phyloP scores from a whole-genome alignment of 495 filamentous ascomycete species.

The Penicillium angulare region DNA sequence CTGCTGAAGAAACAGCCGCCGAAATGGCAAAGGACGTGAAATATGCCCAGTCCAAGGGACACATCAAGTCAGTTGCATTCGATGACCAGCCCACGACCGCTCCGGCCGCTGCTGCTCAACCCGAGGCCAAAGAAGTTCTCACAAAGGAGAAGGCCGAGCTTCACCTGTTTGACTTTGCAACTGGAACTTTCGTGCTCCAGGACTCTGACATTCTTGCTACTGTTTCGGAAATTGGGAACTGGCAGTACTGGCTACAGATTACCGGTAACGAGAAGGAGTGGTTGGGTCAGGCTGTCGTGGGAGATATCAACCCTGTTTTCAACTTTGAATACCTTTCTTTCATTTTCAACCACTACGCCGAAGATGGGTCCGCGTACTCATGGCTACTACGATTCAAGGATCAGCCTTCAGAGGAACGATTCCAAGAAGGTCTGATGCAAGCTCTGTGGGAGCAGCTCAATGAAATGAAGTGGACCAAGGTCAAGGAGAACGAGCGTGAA shows the following conservation, averaged over 20 bases:
- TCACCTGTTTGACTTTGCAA: slow-evolving; percentile 88
- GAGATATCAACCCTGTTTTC: slow-evolving; percentile 96
- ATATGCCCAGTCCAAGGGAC: slow-evolving; percentile 42
- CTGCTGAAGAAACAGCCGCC: slow-evolving; percentile 35
- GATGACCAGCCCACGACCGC: slow-evolving; percentile 33
- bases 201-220: slow-evolving; percentile 70
- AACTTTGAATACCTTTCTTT: slow-evolving; percentile 98
- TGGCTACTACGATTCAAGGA: slow-evolving; percentile 95
- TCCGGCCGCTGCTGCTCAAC: slow-evolving; percentile 61
- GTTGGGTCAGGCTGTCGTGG: slow-evolving; percentile 80
- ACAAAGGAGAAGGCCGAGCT: slow-evolving; percentile 76
- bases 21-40: slow-evolving; percentile 48
- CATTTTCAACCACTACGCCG: slow-evolving; percentile 94
- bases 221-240: slow-evolving; percentile 83
- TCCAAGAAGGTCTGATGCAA: slow-evolving; percentile 93
- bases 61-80: slow-evolving; percentile 29
- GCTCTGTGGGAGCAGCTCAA: slow-evolving; percentile 97
- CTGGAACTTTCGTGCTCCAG: slow-evolving; percentile 79
- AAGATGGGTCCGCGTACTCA: slow-evolving; percentile 87
- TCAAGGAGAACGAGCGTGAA: slow-evolving; percentile 86
- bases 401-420: slow-evolving; percentile 71
- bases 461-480: slow-evolving; percentile 88
- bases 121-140: slow-evolving; percentile 70
- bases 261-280: slow-evolving; percentile 74
- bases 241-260: slow-evolving; percentile 96